Evolutionary conservation across 2,329 filamentous ascomycete species (phyloP), one percentile per base, ranked within the genome.

Genomic region (Sclerotinia nivalis): DNA sequence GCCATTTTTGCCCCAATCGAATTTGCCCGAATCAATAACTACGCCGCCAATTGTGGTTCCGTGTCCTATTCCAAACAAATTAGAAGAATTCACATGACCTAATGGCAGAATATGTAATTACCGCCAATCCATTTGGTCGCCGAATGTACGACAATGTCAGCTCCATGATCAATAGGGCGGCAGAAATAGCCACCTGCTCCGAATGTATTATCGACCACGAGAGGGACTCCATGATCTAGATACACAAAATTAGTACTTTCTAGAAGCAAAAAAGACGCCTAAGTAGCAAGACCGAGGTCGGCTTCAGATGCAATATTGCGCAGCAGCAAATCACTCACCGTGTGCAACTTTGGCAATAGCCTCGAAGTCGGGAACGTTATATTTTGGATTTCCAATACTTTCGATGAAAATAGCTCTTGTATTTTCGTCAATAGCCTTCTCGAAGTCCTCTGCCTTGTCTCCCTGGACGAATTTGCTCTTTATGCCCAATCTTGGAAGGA

Each of bases 341-440:
- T 91, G 93, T n/a, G 93, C 93, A 61, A 93, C 85, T 80, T 92
- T 91, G 68, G 88, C 90, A 80, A 97, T 95, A 67, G 89, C 91
- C 82, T 94, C 92, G 68, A 97, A 90, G 78, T 97, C 93, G 2
- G 94, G 94, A n/a, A 97, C 87, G 79, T 97, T 97, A 83, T 97
- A 97, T 76, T 89, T 88, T 50, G 94, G 95, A 83, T 97, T 97
- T 40, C 94, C 93, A 76, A 75, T 97, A 76, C 89, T 93, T 85
- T 97, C 94, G 58, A 97, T 83, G 79, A 93, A 97, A 56, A 97
- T 87, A 45, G 93, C 93, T 86, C 97, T 97, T 74, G 94, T 97
- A 81, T 90, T 93, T 75, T 96, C 93, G 79, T 97, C 93, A 78
- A 97, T 97, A 69, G 89, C 88, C 61, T 89, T 88, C 52, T 87